Evolutionary conservation across 1,284 basidiomycete genomes (phyloP).

Genomic region (Porogramme epimiltina): DNA sequence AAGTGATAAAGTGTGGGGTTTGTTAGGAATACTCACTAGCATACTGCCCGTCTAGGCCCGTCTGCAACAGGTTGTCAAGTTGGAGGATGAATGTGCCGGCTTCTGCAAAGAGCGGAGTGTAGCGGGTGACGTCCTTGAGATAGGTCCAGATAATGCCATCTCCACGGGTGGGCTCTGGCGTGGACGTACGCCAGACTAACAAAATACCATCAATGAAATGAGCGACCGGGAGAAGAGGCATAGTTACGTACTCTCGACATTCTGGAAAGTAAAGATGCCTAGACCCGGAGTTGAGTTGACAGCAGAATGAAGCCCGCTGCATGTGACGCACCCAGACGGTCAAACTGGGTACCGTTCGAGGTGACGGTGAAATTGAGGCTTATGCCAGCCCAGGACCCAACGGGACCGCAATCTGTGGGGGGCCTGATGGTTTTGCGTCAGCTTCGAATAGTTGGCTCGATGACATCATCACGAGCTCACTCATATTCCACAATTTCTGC

Average conservation of each 20-base stretch:
- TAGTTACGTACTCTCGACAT: constrained; percentile 63
- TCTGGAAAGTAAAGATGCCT: constrained; percentile 69
- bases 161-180: constrained; percentile 68
- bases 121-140: constrained; percentile 75
- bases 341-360: constrained; percentile 78
- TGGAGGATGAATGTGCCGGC: constrained; percentile 71
- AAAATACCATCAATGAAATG: background rate
- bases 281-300: background rate
- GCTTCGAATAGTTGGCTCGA: background rate
- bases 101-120: constrained; percentile 67
- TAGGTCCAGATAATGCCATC: constrained; percentile 81
- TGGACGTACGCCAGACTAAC: constrained; percentile 76
- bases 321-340: constrained; percentile 50
- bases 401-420: constrained; percentile 68
- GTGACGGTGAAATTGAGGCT: constrained; percentile 78
- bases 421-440: constrained; percentile 51
- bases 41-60: constrained; percentile 65
- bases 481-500: constrained; percentile 65
- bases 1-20: background rate
- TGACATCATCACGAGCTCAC: constrained; percentile 47
- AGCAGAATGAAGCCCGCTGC: background rate
- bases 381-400: constrained; percentile 75
- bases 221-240: background rate
- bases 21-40: constrained; percentile 49
- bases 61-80: constrained; percentile 67